These are phyloP conservation scores for Torulaspora franciscae DNA, from an alignment of 805 yeast genomes.

Conservation along the genomic window DNA sequence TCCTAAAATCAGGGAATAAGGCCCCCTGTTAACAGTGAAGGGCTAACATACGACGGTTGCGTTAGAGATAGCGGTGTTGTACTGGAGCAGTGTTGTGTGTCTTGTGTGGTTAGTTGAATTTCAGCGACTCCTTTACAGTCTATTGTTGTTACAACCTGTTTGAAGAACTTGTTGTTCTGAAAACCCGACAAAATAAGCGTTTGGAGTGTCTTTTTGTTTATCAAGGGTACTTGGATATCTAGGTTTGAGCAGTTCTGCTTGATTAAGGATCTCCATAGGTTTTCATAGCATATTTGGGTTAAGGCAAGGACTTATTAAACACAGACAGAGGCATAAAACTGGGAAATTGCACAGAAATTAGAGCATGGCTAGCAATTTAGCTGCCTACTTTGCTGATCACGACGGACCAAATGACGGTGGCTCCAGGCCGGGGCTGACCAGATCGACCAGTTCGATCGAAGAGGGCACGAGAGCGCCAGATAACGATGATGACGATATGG, in stretches of 20 bases:
- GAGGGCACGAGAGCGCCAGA: slow-evolving; percentile 4
- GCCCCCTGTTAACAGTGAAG: neutral
- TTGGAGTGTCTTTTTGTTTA: neutral
- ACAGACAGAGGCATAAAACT: neutral
- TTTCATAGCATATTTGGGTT: neutral
- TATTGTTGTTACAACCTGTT: neutral
- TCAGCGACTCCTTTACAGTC: neutral
- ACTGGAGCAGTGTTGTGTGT: neutral
- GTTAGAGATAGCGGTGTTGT: slow-evolving; percentile 1
- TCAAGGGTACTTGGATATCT: no score
- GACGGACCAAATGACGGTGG: slow-evolving; percentile 7
- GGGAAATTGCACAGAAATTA: neutral
- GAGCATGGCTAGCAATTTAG: slow-evolving; percentile 28
- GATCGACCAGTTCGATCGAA: slow-evolving; percentile 1
- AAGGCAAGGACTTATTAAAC: neutral
- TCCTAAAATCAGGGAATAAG: slow-evolving; percentile 6
- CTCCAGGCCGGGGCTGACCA: slow-evolving; percentile 3
- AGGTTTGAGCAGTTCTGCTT: no score
- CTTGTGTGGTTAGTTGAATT: neutral
- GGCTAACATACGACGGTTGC: neutral
- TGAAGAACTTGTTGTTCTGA: neutral
- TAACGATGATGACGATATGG: slow-evolving; percentile 33
- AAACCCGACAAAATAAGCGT: neutral
- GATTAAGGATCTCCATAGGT: no score
- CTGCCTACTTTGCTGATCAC: slow-evolving; percentile 27